Base-by-base conservation (phyloP, 2,329 filamentous ascomycete genomes). In the Xylaria sp. region DNA sequence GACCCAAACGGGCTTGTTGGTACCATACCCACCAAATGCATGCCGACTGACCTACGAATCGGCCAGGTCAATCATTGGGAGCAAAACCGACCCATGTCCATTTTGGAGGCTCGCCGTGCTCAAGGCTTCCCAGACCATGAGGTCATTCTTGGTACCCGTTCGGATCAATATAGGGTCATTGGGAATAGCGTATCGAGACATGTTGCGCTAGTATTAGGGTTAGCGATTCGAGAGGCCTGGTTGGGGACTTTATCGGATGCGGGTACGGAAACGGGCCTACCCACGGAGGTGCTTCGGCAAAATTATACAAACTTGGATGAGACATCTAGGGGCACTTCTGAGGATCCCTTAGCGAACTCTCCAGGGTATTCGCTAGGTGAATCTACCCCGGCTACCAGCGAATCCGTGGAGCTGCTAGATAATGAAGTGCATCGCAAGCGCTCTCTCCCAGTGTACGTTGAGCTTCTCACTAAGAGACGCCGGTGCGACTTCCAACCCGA, bases 131-230 rank as follows among this genome's bases (percentile, higher is more conserved):
- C 84, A 0, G 91, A 95, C 64, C 71, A 89, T 5, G 93, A 95
- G 65, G 85, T 94, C 0, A 77, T 97, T 0, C 78, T 94, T 0
- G 92, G 92, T 0, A 74, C 62, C 0, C 77, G 84, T 0, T 9
- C 45, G 0, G 81, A 89, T 1, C 90, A 93, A 75, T 89, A 87
- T 81, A 86, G 84, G 63, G 87, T 93, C 21, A 83, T 94, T 0
- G 93, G 93, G 0, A 97, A 97, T 77, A 92, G 90, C 32, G 93
- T 97, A 0, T 88, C 92, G 2, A 82, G 92, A 8, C 86, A 88
- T 27, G 86, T 93, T 0, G 87, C 92, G 0, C 78, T 93, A 19
- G 88, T 88, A 0, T 77, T 94, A 1, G 93, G 93, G 0, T 74
- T 92, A 4, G 82, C 84, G 9, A 80, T 94, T 12, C 82, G 90